A percentile compares a stretch with the other conserved stretches of the same genome.
Evolutionary conservation across 2,329 filamentous ascomycete species (phyloP).

Genomic region (Penicillium sp.): DNA sequence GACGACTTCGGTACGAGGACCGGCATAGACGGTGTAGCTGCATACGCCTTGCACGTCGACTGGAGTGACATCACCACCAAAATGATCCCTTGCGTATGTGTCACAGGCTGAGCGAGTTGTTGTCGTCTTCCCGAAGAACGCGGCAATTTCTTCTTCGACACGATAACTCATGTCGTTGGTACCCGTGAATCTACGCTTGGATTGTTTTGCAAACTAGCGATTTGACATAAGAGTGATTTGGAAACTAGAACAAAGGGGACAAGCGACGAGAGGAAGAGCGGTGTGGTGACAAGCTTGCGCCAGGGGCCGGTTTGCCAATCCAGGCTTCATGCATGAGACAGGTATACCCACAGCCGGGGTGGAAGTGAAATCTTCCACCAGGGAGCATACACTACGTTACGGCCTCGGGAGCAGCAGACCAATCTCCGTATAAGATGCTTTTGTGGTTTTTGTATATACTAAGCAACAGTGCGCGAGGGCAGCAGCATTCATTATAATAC

Average conservation of each 20-base stretch:
- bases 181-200: background rate
- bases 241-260: background rate
- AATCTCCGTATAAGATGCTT: no score
- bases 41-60: conserved; percentile 42
- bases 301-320: background rate
- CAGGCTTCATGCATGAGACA: no score
- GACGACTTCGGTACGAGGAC: conserved; percentile 35
- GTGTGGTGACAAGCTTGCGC: background rate
- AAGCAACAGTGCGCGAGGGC: no score
- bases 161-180: conserved; percentile 13
- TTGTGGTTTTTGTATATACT: no score
- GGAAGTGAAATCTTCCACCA: no score
- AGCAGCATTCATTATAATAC: no score
- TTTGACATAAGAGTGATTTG: no score
- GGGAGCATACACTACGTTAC: no score
- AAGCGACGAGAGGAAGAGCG: background rate
- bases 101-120: conserved; percentile 23
- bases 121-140: conserved; percentile 23
- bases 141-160: conserved; percentile 19
- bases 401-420: no score
- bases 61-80: conserved; percentile 33
- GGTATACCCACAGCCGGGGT: no score
- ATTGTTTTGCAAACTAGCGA: background rate
- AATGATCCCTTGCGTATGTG: conserved; percentile 29
- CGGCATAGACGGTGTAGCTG: conserved; percentile 46